Conservation (phyloP, 2,329 filamentous ascomycete genomes). For the Fusarium acutatum region DNA sequence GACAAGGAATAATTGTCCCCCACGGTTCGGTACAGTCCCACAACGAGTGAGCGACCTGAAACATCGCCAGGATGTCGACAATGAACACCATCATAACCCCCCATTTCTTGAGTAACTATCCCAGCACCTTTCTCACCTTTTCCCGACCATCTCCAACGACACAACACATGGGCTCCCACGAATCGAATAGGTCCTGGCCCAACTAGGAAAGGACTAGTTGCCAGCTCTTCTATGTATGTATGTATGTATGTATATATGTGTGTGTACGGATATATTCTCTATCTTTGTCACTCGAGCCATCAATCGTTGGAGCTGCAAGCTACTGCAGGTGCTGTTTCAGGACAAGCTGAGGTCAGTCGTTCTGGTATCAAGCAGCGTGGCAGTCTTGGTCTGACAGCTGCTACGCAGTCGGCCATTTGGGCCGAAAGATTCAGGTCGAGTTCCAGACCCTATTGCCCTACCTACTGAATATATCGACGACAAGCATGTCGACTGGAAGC, state of each 20-base stretch:
- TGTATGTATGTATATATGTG: neutral
- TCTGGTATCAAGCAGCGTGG: neutral
- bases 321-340: constrained; percentile 25
- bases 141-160: constrained; percentile 1
- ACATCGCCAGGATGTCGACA: constrained; percentile 36
- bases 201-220: neutral
- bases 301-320: constrained; percentile 1
- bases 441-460: neutral
- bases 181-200: neutral
- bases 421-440: constrained; percentile 7
- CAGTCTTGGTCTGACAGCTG: constrained; percentile 1
- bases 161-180: neutral
- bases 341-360: constrained; percentile 19
- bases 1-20: constrained; percentile 29
- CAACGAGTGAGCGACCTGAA: constrained; percentile 38
- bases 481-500: neutral
- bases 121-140: constrained; percentile 6
- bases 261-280: neutral
- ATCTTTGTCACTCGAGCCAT: constrained; percentile 1
- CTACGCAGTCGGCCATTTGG: constrained; percentile 3
- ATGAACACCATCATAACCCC: constrained; percentile 9
- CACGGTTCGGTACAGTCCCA: constrained; percentile 34
- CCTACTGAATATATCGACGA: neutral
- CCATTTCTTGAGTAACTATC: constrained; percentile 29
- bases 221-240: neutral